phyloP scores from a whole-genome alignment of 768 basidiomycete species.

The Rhodosporidiobolus sp. region DNA sequence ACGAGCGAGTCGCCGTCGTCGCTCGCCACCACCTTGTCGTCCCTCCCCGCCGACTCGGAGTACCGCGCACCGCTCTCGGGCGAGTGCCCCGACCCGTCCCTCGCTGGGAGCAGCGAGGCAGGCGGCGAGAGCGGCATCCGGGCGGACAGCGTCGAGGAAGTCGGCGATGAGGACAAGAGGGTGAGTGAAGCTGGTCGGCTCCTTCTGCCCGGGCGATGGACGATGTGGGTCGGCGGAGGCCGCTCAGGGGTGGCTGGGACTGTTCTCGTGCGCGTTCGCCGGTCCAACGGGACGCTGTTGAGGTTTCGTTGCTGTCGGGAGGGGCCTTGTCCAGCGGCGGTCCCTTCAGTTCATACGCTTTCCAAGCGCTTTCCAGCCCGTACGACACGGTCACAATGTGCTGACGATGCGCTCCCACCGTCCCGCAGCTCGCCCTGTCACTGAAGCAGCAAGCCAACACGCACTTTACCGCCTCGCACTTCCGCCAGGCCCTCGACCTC shows the following conservation, averaged over 20 bases:
- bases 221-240: not conserved
- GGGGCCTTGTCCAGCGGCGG: no score
- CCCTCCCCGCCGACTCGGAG: not conserved
- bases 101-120: conserved; percentile 28
- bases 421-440: conserved; percentile 36
- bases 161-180: conserved; percentile 33
- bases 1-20: not conserved
- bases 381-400: not conserved
- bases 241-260: no score
- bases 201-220: not conserved
- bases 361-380: not conserved
- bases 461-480: conserved; percentile 78
- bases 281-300: no score
- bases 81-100: conserved; percentile 32
- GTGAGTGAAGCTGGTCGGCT: conserved; percentile 9
- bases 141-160: conserved; percentile 4
- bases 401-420: not conserved
- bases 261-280: no score
- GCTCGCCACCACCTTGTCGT: not conserved
- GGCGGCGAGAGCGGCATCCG: conserved; percentile 33
- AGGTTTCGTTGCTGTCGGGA: no score
- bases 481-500: conserved; percentile 67
- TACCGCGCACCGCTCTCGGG: conserved; percentile 35
- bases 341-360: no score
- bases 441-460: conserved; percentile 85